Evolutionary conservation across 805 yeast genomes (phyloP).

Genomic region (Saccharomycopsis lassenensis): DNA sequence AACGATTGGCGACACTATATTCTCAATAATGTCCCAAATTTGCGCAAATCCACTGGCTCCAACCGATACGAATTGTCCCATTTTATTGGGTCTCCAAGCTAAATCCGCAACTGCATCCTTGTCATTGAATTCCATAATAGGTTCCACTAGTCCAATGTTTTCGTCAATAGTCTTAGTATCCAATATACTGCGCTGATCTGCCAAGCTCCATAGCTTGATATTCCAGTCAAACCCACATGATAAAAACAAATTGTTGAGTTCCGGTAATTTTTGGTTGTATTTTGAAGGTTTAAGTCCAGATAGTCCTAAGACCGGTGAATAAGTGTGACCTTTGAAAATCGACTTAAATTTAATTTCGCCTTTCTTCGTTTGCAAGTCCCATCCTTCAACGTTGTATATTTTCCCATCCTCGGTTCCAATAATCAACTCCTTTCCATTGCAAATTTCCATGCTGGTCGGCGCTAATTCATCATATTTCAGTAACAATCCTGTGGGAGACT

Average conservation of each 20-base stretch:
- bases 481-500: constrained; percentile 20
- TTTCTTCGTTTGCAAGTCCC: no score
- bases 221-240: constrained; percentile 26
- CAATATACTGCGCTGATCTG: not conserved
- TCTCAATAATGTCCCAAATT: constrained; percentile 24
- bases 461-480: constrained; percentile 24
- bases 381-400: constrained; percentile 22
- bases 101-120: constrained; percentile 22
- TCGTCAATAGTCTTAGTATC: not conserved
- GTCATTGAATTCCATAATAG: constrained; percentile 19
- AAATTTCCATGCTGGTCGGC: constrained; percentile 20
- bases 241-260: constrained; percentile 21
- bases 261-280: no score
- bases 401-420: constrained; percentile 27
- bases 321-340: no score
- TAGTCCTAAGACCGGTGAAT: not conserved
- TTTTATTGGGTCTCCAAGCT: constrained; percentile 22
- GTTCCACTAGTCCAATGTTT: constrained; percentile 1
- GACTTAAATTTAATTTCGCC: no score
- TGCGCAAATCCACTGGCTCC: constrained; percentile 23
- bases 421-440: constrained; percentile 20
- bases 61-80: constrained; percentile 23
- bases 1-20: constrained; percentile 21
- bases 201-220: constrained; percentile 22
- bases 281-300: no score